Evolutionary conservation across 495 filamentous ascomycete species (phyloP).

Genomic region (Sordaria brevicollis): DNA sequence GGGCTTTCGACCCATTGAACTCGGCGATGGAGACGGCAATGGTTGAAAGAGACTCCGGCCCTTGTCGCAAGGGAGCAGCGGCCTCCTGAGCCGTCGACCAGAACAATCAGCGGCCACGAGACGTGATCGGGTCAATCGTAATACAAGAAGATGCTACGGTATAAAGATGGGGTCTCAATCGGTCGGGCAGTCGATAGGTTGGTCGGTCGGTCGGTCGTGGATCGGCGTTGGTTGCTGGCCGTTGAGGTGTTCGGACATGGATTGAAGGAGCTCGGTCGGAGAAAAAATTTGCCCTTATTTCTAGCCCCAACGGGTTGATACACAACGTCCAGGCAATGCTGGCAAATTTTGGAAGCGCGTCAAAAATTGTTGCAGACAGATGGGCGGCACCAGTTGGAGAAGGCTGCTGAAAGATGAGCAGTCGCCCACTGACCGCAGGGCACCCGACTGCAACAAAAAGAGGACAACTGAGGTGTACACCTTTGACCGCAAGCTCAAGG

Average conservation of each 20-base stretch:
- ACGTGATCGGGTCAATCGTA: not conserved
- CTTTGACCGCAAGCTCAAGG: not conserved
- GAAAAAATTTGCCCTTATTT: conserved; percentile 38
- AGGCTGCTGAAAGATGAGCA: not conserved
- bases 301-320: conserved; percentile 34
- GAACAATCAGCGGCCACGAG: not conserved
- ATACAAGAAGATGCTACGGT: not conserved
- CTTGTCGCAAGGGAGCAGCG: conserved; percentile 5
- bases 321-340: conserved; percentile 21
- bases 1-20: conserved; percentile 4
- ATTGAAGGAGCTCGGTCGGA: conserved; percentile 13
- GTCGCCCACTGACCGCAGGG: too few species aligned
- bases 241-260: conserved; percentile 8
- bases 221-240: conserved; percentile 7
- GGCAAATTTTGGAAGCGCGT: not conserved
- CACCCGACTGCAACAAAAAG: not conserved
- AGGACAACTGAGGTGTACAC: not conserved
- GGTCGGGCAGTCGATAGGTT: not conserved
- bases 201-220: not conserved
- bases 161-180: not conserved
- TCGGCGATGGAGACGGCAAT: not conserved
- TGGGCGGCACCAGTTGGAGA: not conserved
- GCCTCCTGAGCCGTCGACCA: not conserved
- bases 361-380: not conserved
- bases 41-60: conserved; percentile 1